Base-by-base conservation (phyloP, 208 protist genomes). In the Crithidia acanthocephali region DNA sequence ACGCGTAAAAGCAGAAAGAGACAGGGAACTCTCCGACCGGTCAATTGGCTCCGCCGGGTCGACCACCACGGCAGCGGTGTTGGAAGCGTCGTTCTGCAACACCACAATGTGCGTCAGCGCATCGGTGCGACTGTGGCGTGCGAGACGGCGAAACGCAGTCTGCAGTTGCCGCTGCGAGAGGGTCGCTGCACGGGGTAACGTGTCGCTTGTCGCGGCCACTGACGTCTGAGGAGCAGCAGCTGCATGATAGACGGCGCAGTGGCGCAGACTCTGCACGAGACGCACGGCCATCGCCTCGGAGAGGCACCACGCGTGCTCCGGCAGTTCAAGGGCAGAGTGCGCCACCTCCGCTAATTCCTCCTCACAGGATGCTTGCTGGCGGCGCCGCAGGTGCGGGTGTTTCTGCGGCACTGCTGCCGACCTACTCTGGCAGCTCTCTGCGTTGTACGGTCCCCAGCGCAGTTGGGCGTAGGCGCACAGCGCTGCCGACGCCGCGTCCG, bases 261-360 rank as follows among this genome's bases (percentile, higher is more conserved):
- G 27, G n/a, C 28, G 68, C 33, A 74, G 23, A 23, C 50, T 48
- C 11, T 50, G 60, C 7, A 69, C 13, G 16, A 76, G 50, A 35
- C 62, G 70, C 25, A 69, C 40, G 3, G 48, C 53, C 20, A 76
- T 35, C 2, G 47, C 70, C 53, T 76, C 70, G 28, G 61, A 55
- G 23, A 76, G 62, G 32, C 51, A 68, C 18, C 45, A 28, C 9
- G 50, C 68, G 28, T 66, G 59, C 50, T 20, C 28, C 2, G 68
- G 68, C 20, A 74, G 40, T 22, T 61, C 45, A n/a, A 42, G 25
- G 9, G 70, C 61, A 11, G 53, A 50, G 37, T 76, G 44, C 27
- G 64, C 5, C 5, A 69, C 2, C 25, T 61, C 70, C 25, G 20
- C 70, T 10, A 58, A 25, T 51, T 69, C 70, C 32, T 63, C 52